phyloP scores from a whole-genome alignment of 1,284 basidiomycete species.

The Ustilago sp. region DNA sequence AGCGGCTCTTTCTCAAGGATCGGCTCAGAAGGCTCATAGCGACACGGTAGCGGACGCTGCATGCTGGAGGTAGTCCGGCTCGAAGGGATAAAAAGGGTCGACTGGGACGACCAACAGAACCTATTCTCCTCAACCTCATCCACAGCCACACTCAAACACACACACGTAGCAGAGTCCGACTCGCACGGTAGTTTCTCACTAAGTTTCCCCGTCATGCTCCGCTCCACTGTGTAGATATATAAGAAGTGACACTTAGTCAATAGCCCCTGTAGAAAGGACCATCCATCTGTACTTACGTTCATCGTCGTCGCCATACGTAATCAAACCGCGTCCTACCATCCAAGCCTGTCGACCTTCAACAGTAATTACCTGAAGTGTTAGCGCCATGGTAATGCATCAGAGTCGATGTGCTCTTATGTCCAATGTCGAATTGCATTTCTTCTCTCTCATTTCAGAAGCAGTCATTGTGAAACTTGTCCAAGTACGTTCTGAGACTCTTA shows the following conservation, averaged over 20 bases:
- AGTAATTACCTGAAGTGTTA: background rate
- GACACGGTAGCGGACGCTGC: background rate
- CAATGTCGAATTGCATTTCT: slow-evolving; percentile 1
- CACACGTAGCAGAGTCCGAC: background rate
- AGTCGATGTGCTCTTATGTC: background rate
- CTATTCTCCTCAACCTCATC: background rate
- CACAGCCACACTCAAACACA: background rate
- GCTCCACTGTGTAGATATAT: too few relatives aligned
- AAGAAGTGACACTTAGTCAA: too few relatives aligned
- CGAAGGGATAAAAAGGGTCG: slow-evolving; percentile 1
- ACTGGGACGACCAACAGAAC: background rate
- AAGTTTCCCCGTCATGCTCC: too few relatives aligned
- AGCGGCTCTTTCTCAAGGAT: background rate
- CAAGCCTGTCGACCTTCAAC: background rate
- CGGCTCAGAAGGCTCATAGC: background rate
- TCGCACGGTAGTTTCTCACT: background rate
- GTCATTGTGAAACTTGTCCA: background rate
- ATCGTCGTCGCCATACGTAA: too few relatives aligned
- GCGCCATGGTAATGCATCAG: background rate
- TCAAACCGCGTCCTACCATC: too few relatives aligned
- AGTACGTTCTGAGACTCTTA: background rate
- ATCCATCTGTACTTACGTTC: too few relatives aligned
- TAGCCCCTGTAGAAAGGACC: too few relatives aligned
- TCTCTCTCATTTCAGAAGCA: background rate
- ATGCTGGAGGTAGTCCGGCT: background rate